Base-by-base conservation (phyloP, 2,329 filamentous ascomycete species). In the Fusarium sp. region DNA sequence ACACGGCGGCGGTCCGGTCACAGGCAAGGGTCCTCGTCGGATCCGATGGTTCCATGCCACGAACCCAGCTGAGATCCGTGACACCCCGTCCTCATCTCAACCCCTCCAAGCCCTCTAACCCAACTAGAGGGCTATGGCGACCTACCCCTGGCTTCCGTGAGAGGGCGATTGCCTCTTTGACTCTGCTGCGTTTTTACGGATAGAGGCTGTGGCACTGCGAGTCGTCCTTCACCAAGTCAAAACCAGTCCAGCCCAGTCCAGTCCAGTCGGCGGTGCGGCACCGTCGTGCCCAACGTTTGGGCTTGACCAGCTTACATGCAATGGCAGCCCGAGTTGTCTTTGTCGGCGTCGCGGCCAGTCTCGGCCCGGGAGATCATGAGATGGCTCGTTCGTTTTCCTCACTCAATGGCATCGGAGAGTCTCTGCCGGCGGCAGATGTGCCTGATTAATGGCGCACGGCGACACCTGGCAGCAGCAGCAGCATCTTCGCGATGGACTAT, bases 41-140 rank as follows among this genome's bases (percentile, higher is more conserved):
- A 60, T 68, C 62, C 56, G 66, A 61, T 68, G 65, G 62, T 52
- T 70, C 61, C 58, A 70, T 74, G 41, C 45, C 76, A 74, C 72
- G 41, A 77, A 54, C 74, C 74, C 37, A 67, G 67, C 50, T 70
- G 71, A 76, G 76, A 78, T 78, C 74, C 74, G 70, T 76, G 68
- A 76, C 67, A 68, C 72, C 76, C 68, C 48, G 35, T 68, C 71
- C 50, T 62, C 64, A 48, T 52, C 18, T 61, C 68, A 37, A 64
- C 52, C 66, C 68, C 54, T 73, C 39, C 61, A 60, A 54, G 10
- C 34, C 23, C 43, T 60, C 32, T 37, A 60, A 60, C 41, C 54
- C 54, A 60, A 50, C 32, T 48, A 32, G 32, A 60, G 41, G 41
- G 63, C 16, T 34, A 34, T 32, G 48, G 27, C 39, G 52, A 57